Conservation (phyloP, 306 rosid genomes). For the Castanopsis chinensis region DNA sequence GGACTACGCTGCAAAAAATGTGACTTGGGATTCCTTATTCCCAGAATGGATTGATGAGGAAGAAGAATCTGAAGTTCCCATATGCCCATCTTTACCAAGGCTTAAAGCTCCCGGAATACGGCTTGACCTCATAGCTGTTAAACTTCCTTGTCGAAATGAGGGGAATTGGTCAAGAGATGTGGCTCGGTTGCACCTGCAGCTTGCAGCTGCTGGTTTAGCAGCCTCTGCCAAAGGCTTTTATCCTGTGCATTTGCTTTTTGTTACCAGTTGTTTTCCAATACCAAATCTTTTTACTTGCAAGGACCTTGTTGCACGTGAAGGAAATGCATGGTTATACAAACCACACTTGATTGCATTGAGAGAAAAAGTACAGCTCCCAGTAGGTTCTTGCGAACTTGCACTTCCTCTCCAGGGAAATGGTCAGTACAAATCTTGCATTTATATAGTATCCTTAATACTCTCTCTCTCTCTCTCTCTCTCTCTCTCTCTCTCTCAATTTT, state of each 20-base stretch:
- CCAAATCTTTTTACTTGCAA: constrained; percentile 77
- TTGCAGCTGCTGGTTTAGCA: constrained; percentile 81
- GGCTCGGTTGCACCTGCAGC: constrained; percentile 85
- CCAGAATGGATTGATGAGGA: constrained; percentile 99
- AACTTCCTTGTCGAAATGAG: constrained; percentile 72
- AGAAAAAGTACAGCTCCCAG: constrained; percentile 71
- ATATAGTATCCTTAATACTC: background rate
- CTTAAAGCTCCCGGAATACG: constrained; percentile 53
- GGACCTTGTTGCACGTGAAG: constrained; percentile 58
- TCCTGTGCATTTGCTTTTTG: constrained; percentile 65
- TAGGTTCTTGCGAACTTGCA: constrained; percentile 92
- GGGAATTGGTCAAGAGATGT: constrained; percentile 92
- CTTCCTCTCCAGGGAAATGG: constrained; percentile 84
- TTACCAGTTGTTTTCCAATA: constrained; percentile 68
- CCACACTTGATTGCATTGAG: constrained; percentile 70
- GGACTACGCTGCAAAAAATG: constrained; percentile 53
- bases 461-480: background rate
- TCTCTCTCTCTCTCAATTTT: background rate
- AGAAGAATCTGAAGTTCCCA: constrained; percentile 76
- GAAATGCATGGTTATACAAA: constrained; percentile 73
- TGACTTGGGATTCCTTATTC: constrained; percentile 81
- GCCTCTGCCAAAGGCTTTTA: constrained; percentile 72
- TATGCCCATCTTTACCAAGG: constrained; percentile 78
- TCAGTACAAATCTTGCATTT: constrained; percentile 27
- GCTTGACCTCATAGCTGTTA: constrained; percentile 72